Percentiles rank a stretch among this genome's conserved stretches.
Conservation (phyloP, 2,329 filamentous ascomycete species). For the Aspergillus phoenicis region DNA sequence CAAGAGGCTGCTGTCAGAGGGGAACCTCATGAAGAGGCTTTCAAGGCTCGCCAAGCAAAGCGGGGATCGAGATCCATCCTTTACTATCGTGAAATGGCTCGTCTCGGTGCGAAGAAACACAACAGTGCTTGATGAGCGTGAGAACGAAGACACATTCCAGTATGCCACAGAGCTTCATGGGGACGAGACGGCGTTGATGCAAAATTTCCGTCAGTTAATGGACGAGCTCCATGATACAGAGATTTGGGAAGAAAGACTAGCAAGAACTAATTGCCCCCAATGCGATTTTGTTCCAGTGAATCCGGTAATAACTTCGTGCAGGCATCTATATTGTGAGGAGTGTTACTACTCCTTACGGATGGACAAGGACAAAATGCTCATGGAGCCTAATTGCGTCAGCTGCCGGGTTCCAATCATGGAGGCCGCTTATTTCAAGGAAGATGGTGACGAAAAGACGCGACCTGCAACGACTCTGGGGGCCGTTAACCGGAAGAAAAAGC, state of each 20-base stretch:
- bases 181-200: conserved; percentile 23
- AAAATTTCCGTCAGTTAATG: conserved; percentile 48
- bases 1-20: conserved; percentile 46
- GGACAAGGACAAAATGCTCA: conserved; percentile 23
- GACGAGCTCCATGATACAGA: conserved; percentile 33
- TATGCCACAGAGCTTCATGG: conserved; percentile 5
- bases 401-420: conserved; percentile 20
- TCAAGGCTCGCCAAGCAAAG: conserved; percentile 33
- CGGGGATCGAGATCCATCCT: conserved; percentile 16
- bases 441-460: neutral
- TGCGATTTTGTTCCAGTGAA: conserved; percentile 47
- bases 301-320: conserved; percentile 54
- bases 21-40: conserved; percentile 50
- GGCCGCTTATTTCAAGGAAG: conserved; percentile 16
- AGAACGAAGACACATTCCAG: neutral
- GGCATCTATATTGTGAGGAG: conserved; percentile 57
- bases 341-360: conserved; percentile 43
- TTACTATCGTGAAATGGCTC: conserved; percentile 34
- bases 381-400: conserved; percentile 28
- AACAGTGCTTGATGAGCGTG: neutral
- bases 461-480: neutral
- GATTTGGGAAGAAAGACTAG: conserved; percentile 39
- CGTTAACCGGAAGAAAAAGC: neutral
- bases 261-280: conserved; percentile 42
- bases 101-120: conserved; percentile 21